These are phyloP conservation scores for Scenedesmus sp. DNA, from an alignment of 163 green algal species.

Conservation along the genomic window DNA sequence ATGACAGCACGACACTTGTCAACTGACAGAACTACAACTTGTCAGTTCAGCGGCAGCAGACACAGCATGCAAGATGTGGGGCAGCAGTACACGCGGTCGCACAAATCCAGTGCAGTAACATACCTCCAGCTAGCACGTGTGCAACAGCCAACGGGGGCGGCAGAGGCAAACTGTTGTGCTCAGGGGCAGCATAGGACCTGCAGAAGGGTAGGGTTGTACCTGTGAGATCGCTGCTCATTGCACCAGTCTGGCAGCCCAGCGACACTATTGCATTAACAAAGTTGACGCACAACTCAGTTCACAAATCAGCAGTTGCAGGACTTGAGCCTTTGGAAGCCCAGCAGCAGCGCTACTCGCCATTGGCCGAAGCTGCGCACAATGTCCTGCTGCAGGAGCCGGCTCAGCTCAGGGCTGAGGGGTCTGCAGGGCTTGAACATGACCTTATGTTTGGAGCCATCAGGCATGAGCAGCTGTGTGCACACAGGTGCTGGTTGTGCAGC, in stretches of 20 bases:
- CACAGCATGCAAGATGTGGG: background rate
- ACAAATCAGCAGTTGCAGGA: background rate
- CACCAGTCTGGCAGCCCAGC: background rate
- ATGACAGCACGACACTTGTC: background rate
- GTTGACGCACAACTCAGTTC: background rate
- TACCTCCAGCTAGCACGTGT: slow-evolving; percentile 42
- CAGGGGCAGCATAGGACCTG: slow-evolving; percentile 42
- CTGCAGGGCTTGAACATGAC: slow-evolving; percentile 44
- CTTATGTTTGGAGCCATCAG: background rate
- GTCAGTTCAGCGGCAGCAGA: background rate
- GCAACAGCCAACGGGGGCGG: slow-evolving; percentile 14
- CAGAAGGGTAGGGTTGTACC: background rate
- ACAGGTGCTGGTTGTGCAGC: slow-evolving; percentile 4
- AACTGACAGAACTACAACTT: background rate
- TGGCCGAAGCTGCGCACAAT: slow-evolving; percentile 1
- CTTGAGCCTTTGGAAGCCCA: background rate
- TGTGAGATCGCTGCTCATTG: background rate
- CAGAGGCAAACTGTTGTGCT: slow-evolving; percentile 11
- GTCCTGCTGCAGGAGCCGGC: slow-evolving; percentile 16
- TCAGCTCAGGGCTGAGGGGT: background rate
- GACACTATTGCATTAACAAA: no score
- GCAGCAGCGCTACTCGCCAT: slow-evolving; percentile 26
- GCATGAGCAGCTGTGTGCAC: slow-evolving; percentile 3
- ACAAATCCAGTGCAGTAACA: background rate
- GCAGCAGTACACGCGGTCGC: background rate